These are phyloP conservation scores for Microcera coccophila DNA, from an alignment of 2,329 filamentous ascomycete genomes.

Conservation along the genomic window DNA sequence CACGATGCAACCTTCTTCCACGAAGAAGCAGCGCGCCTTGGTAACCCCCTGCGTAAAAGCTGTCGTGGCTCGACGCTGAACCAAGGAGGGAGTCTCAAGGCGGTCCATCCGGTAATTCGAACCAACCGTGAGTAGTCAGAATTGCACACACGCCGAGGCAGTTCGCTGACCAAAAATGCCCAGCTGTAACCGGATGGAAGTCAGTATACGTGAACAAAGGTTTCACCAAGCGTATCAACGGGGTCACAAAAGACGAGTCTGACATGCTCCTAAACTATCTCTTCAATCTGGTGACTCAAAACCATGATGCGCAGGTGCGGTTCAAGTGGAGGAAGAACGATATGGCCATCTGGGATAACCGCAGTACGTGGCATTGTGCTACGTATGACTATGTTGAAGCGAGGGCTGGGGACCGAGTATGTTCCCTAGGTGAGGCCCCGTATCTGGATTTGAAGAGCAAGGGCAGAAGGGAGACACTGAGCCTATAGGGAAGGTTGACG, in stretches of 20 bases:
- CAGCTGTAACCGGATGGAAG: constrained; percentile 54
- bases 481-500: too few relatives aligned
- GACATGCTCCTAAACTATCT: constrained; percentile 42
- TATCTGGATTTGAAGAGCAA: constrained; percentile 38
- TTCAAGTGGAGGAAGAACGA: constrained; percentile 46
- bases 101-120: background rate
- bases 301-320: constrained; percentile 54
- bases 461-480: constrained; percentile 38
- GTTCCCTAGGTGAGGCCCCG: constrained; percentile 41
- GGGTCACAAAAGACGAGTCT: constrained; percentile 45
- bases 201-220: constrained; percentile 41
- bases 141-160: constrained; percentile 50
- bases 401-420: constrained; percentile 40
- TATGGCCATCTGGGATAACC: constrained; percentile 64
- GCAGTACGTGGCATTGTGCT: constrained; percentile 48
- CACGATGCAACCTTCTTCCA: constrained; percentile 49
- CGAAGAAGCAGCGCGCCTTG: constrained; percentile 34
- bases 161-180: background rate
- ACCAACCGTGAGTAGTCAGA: constrained; percentile 1
- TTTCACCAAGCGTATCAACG: constrained; percentile 43
- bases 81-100: constrained; percentile 14
- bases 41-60: constrained; percentile 43
- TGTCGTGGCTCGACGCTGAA: constrained; percentile 45
- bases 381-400: constrained; percentile 57
- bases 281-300: constrained; percentile 47